Evolutionary conservation across 164 flowering plant species (phyloP).

Genomic region (Dillenia turbinata): DNA sequence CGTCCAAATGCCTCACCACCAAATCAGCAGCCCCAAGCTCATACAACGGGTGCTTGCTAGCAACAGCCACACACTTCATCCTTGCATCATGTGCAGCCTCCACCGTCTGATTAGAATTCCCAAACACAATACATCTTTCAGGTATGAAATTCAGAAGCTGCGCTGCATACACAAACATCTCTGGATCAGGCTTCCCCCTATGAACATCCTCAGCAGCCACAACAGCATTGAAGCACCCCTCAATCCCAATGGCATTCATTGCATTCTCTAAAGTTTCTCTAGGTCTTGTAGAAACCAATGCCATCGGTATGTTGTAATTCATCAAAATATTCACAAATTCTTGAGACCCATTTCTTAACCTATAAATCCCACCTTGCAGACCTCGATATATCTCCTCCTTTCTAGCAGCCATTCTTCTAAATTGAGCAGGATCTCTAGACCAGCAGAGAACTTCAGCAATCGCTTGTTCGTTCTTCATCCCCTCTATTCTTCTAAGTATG

Average conservation of each 20-base stretch:
- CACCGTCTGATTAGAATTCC: constrained; percentile 84
- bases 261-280: constrained; percentile 62
- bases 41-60: constrained; percentile 89
- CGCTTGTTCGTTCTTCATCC: constrained; percentile 98
- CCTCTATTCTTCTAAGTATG: constrained; percentile 69
- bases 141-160: constrained; percentile 79
- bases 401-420: constrained; percentile 66
- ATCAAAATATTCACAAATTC: constrained; percentile 74
- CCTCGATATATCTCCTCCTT: constrained; percentile 82
- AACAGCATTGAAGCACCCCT: constrained; percentile 62
- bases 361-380: constrained; percentile 71
- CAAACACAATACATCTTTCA: constrained; percentile 92
- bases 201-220: constrained; percentile 90
- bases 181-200: constrained; percentile 98
- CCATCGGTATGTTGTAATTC: constrained; percentile 87
- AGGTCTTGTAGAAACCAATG: constrained; percentile 85
- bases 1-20: constrained; percentile 79
- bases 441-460: constrained; percentile 94
- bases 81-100: constrained; percentile 96
- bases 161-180: constrained; percentile 90
- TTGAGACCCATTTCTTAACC: constrained; percentile 63
- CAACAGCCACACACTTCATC: constrained; percentile 97
- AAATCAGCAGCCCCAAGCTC: constrained; percentile 95
- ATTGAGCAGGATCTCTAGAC: constrained; percentile 75
- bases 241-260: constrained; percentile 56